These are phyloP conservation scores for Solanum tarapatanum DNA, from an alignment of 257 asterid species.

Conservation along the genomic window DNA sequence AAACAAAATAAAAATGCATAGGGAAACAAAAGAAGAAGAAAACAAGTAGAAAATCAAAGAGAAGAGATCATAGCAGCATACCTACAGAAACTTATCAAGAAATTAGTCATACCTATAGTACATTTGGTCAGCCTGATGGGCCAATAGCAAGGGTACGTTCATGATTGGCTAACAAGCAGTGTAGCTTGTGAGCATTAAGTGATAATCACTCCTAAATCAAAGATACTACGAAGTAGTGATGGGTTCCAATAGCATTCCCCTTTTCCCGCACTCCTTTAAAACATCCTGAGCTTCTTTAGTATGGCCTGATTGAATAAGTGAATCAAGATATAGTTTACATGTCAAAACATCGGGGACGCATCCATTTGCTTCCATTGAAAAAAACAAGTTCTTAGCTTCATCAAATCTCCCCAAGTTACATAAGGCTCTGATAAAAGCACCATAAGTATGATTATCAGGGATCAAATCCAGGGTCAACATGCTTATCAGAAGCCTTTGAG, in stretches of 20 bases:
- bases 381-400: slow-evolving; percentile 55
- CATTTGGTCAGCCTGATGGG: neutral
- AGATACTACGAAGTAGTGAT: slow-evolving; percentile 11
- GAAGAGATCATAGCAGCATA: neutral
- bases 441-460: slow-evolving; percentile 68
- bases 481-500: slow-evolving; percentile 56
- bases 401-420: slow-evolving; percentile 49
- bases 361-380: slow-evolving; percentile 64
- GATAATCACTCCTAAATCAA: neutral
- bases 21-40: neutral
- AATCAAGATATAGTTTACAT: slow-evolving; percentile 39
- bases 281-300: slow-evolving; percentile 47
- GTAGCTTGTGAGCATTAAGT: neutral
- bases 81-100: neutral
- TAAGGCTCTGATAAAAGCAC: slow-evolving; percentile 54
- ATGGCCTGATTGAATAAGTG: slow-evolving; percentile 39
- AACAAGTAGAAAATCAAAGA: neutral
- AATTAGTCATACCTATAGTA: neutral
- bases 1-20: neutral
- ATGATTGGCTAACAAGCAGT: neutral
- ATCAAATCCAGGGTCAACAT: slow-evolving; percentile 50
- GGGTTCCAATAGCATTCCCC: slow-evolving; percentile 37
- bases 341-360: slow-evolving; percentile 53
- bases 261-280: slow-evolving; percentile 32
- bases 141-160: neutral